Evolutionary conservation across 2,329 filamentous ascomycete genomes (phyloP), one percentile per base, ranked within the genome.

Genomic region (Celoporthe dispersa): DNA sequence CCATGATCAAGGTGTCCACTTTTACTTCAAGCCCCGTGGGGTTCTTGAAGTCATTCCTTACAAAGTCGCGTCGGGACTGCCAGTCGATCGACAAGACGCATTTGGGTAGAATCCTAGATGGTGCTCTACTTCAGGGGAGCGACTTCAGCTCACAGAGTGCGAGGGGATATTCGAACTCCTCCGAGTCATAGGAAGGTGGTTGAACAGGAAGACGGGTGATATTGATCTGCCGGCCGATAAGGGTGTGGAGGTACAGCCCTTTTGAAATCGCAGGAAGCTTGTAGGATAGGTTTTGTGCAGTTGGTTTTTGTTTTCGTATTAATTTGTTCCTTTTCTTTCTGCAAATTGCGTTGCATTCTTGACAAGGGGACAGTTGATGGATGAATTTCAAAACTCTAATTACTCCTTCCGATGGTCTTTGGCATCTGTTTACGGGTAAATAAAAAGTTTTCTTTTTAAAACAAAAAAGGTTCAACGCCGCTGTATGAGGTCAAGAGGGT

Each of bases 1-100:
- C 35, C 22, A 28, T 48, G 2, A 78, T 77, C 1, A 72, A 48
- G 16, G 68, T n/a, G 9, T 75, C 73, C 44, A 41, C 51, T 3
- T 80, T 81, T 28, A 62, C 31, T 0, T 68, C 71, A 44, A 82
- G 81, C 55, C 81, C 82, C 0, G 77, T 83, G 0, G 65, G 73
- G 6, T 83, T 85, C 37, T 64, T 85, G 12, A 78, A 76, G 31
- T 69, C 76, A 0, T 68, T 85, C 0, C 75, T 81, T 68, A 75
- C 75, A 16, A 78, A 76, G 33, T 78, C 84, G 1, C 77, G 83
- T 0, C 75, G 78, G 2, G 77, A 83, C 19, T 78, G 82, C 8
- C 74, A 79, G 11, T 71, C 69, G 0, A 83, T 84, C 12, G 77
- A 78, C 8, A 82, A 80, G 72, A 84, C 83, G 0, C 82, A 85